These are phyloP conservation scores for Aspergillus hancockii DNA, from an alignment of 495 filamentous ascomycete genomes.

Conservation along the genomic window DNA sequence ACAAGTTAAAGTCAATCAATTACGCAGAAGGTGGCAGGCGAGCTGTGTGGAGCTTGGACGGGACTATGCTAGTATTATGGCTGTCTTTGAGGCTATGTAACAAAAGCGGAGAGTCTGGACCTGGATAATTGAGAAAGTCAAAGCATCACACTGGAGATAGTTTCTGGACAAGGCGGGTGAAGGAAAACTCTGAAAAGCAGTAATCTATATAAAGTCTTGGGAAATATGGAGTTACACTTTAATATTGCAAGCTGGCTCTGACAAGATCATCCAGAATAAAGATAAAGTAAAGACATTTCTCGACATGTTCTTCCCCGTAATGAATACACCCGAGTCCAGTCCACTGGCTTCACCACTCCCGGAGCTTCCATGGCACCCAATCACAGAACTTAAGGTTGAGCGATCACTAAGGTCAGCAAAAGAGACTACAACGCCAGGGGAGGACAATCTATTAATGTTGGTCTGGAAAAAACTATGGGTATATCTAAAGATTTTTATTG, in stretches of 20 bases:
- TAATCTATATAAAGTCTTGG: constrained; percentile 27
- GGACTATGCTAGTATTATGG: too few species aligned
- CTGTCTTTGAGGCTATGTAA: too few species aligned
- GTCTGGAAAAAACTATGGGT: constrained; percentile 27
- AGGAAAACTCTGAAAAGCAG: constrained; percentile 26
- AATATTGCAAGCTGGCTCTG: constrained; percentile 7
- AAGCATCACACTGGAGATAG: constrained; percentile 20
- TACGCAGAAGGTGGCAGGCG: too few species aligned
- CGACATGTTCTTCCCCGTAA: constrained; percentile 30
- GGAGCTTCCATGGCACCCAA: constrained; percentile 25
- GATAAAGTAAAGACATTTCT: constrained; percentile 27
- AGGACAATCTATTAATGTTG: constrained; percentile 24
- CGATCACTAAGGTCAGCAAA: constrained; percentile 24
- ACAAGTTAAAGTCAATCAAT: too few species aligned
- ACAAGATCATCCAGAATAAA: constrained; percentile 20
- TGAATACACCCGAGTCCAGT: constrained; percentile 10
- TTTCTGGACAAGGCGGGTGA: constrained; percentile 25
- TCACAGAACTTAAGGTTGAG: constrained; percentile 27
- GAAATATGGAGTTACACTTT: constrained; percentile 22
- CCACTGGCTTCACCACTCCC: background rate
- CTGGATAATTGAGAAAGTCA: constrained; percentile 21
- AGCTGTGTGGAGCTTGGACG: too few species aligned
- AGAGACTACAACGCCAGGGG: constrained; percentile 24
- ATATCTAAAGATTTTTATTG: constrained; percentile 17
- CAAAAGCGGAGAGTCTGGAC: too few species aligned